Evolutionary conservation across 2,329 filamentous ascomycete species (phyloP).

Genomic region (Colletotrichum nymphaeae): DNA sequence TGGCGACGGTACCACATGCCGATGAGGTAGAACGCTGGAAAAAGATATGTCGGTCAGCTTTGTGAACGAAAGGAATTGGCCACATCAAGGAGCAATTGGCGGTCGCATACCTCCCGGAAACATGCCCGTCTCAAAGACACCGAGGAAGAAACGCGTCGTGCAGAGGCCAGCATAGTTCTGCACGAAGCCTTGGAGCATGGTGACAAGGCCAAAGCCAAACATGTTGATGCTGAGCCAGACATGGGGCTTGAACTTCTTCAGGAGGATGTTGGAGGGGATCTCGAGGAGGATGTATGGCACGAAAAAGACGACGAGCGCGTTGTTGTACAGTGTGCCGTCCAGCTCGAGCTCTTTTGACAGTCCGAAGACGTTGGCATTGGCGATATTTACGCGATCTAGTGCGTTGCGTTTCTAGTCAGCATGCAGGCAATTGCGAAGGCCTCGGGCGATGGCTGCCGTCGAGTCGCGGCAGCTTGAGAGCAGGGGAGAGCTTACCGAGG

Average conservation of each 20-base stretch:
- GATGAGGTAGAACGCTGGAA: constrained; percentile 72
- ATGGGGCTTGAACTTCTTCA: constrained; percentile 61
- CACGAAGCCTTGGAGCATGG: constrained; percentile 81
- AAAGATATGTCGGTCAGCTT: background rate
- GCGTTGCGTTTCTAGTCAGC: background rate
- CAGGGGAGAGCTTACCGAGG: constrained; percentile 55
- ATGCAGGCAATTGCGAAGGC: background rate
- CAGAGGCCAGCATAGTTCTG: constrained; percentile 82
- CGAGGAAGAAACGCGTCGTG: constrained; percentile 86
- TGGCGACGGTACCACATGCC: constrained; percentile 90
- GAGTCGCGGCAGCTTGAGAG: background rate
- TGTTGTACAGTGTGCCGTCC: constrained; percentile 74
- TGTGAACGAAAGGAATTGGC: background rate
- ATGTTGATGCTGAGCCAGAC: constrained; percentile 85
- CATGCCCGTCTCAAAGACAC: constrained; percentile 80
- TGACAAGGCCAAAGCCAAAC: constrained; percentile 83
- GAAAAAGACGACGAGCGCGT: constrained; percentile 83
- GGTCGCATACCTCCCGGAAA: constrained; percentile 58
- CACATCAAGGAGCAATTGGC: background rate
- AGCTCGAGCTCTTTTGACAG: constrained; percentile 73
- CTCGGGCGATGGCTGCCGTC: background rate
- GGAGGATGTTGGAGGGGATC: constrained; percentile 58
- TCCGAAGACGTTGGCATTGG: constrained; percentile 78
- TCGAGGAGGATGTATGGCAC: constrained; percentile 83
- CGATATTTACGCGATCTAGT: constrained; percentile 78